Percentiles rank a stretch among this genome's conserved stretches.
Conservation (phyloP, 1,284 basidiomycete genomes). For the Trichosporon inkin region DNA sequence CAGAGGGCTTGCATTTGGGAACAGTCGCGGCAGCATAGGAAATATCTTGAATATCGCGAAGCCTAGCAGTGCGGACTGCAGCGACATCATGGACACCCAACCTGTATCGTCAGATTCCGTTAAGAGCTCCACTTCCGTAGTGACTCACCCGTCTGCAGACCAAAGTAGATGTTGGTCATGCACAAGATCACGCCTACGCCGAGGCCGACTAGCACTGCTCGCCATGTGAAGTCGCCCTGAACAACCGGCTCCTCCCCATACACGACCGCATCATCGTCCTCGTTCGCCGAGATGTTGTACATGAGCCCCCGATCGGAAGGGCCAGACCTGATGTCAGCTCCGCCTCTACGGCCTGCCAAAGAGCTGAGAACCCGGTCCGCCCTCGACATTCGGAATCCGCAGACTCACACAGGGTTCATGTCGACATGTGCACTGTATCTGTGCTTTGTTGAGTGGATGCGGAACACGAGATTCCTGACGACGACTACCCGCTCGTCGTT, state of each 20-base stretch:
- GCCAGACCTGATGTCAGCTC: slow-evolving; percentile 23
- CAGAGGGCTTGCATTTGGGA: slow-evolving; percentile 53
- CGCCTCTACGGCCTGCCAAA: not conserved
- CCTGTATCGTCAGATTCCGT: slow-evolving; percentile 24
- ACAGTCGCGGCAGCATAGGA: slow-evolving; percentile 54
- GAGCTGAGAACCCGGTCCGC: not conserved
- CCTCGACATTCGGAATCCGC: no score
- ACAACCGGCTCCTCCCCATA: slow-evolving; percentile 26
- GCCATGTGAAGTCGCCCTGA: slow-evolving; percentile 44
- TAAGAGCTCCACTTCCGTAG: no score
- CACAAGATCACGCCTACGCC: slow-evolving; percentile 46
- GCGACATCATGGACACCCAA: slow-evolving; percentile 70
- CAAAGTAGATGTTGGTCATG: slow-evolving; percentile 52
- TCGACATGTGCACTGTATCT: not conserved
- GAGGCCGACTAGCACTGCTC: slow-evolving; percentile 47
- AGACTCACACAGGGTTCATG: slow-evolving; percentile 17
- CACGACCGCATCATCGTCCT: slow-evolving; percentile 23
- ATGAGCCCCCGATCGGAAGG: slow-evolving; percentile 22
- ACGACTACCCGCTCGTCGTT: not conserved
- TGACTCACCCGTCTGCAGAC: slow-evolving; percentile 45
- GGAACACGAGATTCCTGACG: not conserved
- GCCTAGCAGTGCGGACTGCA: slow-evolving; percentile 86
- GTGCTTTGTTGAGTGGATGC: not conserved
- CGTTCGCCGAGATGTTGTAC: slow-evolving; percentile 19
- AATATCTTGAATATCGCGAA: slow-evolving; percentile 74